phyloP scores from a whole-genome alignment of 2,329 filamentous ascomycete genomes.

The Ceratocystis lukuohia region DNA sequence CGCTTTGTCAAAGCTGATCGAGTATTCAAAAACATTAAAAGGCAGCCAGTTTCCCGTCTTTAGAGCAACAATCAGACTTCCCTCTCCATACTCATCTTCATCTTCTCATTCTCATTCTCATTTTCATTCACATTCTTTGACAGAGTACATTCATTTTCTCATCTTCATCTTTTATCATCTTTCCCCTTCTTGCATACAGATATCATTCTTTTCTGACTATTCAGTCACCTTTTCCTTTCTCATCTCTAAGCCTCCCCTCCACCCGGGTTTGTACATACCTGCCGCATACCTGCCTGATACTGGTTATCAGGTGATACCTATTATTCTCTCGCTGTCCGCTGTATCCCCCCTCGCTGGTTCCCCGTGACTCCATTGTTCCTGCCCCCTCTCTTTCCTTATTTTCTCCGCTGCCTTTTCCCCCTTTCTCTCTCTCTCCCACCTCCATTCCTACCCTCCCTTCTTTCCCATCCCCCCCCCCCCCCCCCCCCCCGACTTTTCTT shows the following conservation, averaged over 20 bases:
- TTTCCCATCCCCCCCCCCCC: no score
- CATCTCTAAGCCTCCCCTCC: not conserved
- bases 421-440: no score
- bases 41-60: not conserved
- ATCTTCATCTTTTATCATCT: not conserved
- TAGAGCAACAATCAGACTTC: not conserved
- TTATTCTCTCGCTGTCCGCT: no score
- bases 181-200: no score
- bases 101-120: not conserved
- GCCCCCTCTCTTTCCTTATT: no score
- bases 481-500: not conserved
- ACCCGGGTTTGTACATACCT: not conserved
- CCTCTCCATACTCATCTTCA: not conserved
- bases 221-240: not conserved
- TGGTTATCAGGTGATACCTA: not conserved
- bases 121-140: not conserved
- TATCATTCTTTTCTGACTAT: no score
- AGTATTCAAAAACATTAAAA: not conserved
- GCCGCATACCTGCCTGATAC: not conserved
- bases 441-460: no score
- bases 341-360: no score
- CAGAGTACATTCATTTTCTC: constrained; percentile 4
- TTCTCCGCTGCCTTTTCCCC: no score
- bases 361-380: no score
- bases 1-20: no score